Evolutionary conservation across 1,139 yeast genomes (phyloP).

Genomic region (Petasospora rhodanensis): DNA sequence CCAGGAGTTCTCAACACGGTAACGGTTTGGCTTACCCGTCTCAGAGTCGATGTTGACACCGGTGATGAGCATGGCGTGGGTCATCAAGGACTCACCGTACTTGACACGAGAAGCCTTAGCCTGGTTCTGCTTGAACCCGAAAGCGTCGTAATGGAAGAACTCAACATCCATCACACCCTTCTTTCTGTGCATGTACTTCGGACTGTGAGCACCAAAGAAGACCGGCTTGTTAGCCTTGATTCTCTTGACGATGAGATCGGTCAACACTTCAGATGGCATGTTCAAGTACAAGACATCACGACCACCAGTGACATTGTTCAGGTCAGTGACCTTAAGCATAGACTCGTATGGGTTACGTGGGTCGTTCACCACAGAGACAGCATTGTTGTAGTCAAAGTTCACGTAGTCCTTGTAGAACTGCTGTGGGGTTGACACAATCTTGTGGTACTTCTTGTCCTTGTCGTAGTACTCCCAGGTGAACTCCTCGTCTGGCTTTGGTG

Average conservation of each 20-base stretch:
- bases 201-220: conserved; percentile 83
- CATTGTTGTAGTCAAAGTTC: conserved; percentile 45
- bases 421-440: conserved; percentile 53
- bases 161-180: conserved; percentile 66
- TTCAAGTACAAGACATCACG: conserved; percentile 67
- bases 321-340: conserved; percentile 63
- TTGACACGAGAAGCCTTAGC: conserved; percentile 53
- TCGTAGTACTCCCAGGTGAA: conserved; percentile 73
- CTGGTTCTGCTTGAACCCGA: conserved; percentile 58
- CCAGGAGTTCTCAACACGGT: conserved; percentile 88
- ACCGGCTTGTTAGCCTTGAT: conserved; percentile 70
- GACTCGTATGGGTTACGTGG: conserved; percentile 68
- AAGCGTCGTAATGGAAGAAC: conserved; percentile 59
- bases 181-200: conserved; percentile 53
- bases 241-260: conserved; percentile 59
- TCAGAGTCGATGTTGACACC: conserved; percentile 62
- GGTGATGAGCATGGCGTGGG: conserved; percentile 82
- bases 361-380: conserved; percentile 70
- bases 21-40: conserved; percentile 56
- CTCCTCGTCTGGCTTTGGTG: conserved; percentile 65
- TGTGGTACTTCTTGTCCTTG: conserved; percentile 60
- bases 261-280: conserved; percentile 52
- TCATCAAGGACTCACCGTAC: conserved; percentile 63
- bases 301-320: conserved; percentile 68
- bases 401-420: conserved; percentile 55